Evolutionary conservation across 2,329 filamentous ascomycete genomes (phyloP), one percentile per base, ranked within the genome.

Genomic region (Aspergillus puulaauensis): DNA sequence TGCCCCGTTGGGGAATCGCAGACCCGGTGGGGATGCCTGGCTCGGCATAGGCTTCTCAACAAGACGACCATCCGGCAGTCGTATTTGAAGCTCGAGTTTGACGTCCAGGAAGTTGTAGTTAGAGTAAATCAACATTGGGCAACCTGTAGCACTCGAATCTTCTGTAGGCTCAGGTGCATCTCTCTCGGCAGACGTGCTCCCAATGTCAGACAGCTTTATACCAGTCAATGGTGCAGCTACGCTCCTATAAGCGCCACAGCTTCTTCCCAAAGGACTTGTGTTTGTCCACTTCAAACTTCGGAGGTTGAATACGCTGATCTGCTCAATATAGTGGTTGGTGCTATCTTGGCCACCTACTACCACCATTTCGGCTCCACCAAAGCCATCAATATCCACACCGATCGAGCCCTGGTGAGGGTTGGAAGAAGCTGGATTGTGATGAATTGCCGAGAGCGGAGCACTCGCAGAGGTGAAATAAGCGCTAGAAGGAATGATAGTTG

Each of bases 21-120:
- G 81, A 1, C 95, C 95, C 0, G 95, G 95, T 0, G 95, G 95
- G 8, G 92, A 96, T 60, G 92, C 91, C 6, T 86, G 83, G 17
- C 90, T 87, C 39, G 72, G 73, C 93, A 99, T 98, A 24, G 90
- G 85, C 75, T 90, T 93, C 73, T 99, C 95, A 1, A 86, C 85
- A 53, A 99, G 78, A 0, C 86, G 87, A 31, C 95, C 93, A 71
- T 98, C 93, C 1, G 91, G 85, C 8, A 90, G 82, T 52, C 95
- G 86, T 48, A 99, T 86, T 74, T 98, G 95, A 39, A 99, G 80
- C 74, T 99, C 95, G 23, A 99, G 80, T 73, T 96, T 98, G 64
- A 99, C 95, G 67, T 99, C 93, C 55, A 99, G 75, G 69, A 99
- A 99, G 75, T 99, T 98, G 76, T 99, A 99, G 72, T 99, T 99